phyloP scores from a whole-genome alignment of 768 basidiomycete genomes.

The Auricularia sp. region DNA sequence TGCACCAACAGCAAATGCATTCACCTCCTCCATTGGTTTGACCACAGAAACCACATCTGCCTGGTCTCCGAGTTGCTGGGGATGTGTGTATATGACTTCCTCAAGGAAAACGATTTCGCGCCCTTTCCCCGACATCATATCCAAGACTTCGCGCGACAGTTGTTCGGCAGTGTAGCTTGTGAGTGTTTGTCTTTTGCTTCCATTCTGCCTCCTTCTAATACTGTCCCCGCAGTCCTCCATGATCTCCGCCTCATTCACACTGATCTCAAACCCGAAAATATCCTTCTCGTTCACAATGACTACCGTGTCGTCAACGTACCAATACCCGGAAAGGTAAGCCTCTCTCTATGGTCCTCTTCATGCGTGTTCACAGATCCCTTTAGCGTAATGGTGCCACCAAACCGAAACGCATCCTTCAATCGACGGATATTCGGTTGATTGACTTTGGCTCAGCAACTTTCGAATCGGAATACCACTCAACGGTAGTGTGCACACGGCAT shows the following conservation, averaged over 20 bases:
- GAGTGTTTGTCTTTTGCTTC: conserved; percentile 25
- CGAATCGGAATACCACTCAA: conserved; percentile 95
- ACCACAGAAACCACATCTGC: conserved; percentile 96
- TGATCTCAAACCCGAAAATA: conserved; percentile 98
- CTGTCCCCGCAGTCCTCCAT: conserved; percentile 65
- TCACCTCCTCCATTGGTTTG: conserved; percentile 87
- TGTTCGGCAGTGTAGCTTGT: conserved; percentile 92
- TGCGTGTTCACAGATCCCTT: neutral
- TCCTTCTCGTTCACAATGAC: conserved; percentile 85
- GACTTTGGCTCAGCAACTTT: conserved; percentile 99
- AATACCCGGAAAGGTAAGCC: conserved; percentile 37
- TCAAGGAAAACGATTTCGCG: conserved; percentile 95
- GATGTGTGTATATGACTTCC: conserved; percentile 97
- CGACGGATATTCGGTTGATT: conserved; percentile 89
- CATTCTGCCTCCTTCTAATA: neutral
- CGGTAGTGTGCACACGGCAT: conserved; percentile 94
- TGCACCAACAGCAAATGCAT: conserved; percentile 79
- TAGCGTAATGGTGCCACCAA: conserved; percentile 29
- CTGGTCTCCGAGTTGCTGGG: conserved; percentile 94
- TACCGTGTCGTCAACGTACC: conserved; percentile 51
- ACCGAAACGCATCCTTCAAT: conserved; percentile 71
- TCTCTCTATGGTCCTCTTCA: conserved; percentile 20
- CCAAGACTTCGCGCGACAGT: conserved; percentile 85
- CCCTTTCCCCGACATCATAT: conserved; percentile 96
- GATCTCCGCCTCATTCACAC: conserved; percentile 89